Evolutionary conservation across 2,329 filamentous ascomycete species (phyloP), one percentile per base, ranked within the genome.

Genomic region (Colletotrichum sp.): DNA sequence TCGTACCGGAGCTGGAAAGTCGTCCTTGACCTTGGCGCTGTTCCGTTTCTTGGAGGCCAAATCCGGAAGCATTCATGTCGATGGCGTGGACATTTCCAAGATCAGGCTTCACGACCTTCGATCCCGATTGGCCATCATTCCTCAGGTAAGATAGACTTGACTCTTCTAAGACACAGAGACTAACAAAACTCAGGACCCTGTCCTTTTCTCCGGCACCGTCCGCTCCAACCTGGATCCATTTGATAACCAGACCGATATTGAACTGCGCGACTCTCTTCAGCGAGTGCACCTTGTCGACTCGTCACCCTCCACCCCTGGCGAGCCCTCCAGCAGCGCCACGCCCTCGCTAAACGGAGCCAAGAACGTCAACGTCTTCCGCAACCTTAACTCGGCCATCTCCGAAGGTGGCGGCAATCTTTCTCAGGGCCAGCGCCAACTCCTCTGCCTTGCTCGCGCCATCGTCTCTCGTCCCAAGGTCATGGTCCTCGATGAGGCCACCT

Each of bases 401-500:
- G 93, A 95, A 82, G 93, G 93, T 21, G 94, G 94, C 0, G 89
- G 94, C 6, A 96, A 95, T 81, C 87, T 95, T 21, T 94, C 93
- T 0, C 94, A 95, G 81, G 94, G 94, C 32, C 94, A 96, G 83
- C 90, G 94, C 4, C 94, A 96, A 83, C 92, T 95, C 1, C 89
- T 96, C 48, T 95, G 93, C 80, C 90, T 95, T 6, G 94, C 94
- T 1, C 92, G 92, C 67, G 94, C 92, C 67, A 95, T 95, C 78
- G 92, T 95, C 28, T 89, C 91, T 0, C 89, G 92, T 0, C 94
- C 94, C 5, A 93, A 94, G 81, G 92, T 96, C 79, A 94, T 96
- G 90, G 92, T 96, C 2, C 89, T 96, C 2, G 94, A 96, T 81
- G 94, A 96, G 85, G 94, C 94, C 1, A 96, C 94, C 0, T 93